Evolutionary conservation across 192 early-diverging fungal species (phyloP), one percentile per base, ranked within the genome.

Genomic region (Backusella sp.): DNA sequence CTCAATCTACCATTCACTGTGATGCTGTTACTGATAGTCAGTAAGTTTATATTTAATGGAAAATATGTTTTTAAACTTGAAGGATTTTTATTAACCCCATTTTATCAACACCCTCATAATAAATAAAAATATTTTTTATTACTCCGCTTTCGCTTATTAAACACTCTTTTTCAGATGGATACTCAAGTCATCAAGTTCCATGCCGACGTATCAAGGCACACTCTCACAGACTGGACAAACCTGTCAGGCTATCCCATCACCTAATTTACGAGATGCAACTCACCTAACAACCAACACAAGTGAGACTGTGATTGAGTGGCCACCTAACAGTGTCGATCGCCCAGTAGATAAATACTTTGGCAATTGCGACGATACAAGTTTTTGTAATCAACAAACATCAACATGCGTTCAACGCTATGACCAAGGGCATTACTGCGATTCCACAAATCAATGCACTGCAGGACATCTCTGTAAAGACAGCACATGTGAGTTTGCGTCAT

Each of bases 391-490:
- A 12, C 56, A 62, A 62, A 62, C 56, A 62, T 62, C 23, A 28
- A 28, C 11, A 28, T 62, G 56, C 3, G 56, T 14, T 14, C 23
- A 26, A 28, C 21, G 56, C 21, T 62, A 62, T 28, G 56, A 26
- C 4, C 56, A 62, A 62, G 56, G 56, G 8, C 56, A 62, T 62
- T 62, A 62, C 56, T 62, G 56, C 23, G 56, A 62, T 62, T 62
- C 56, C 11, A 62, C 56, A 62, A 62, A 62, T 28, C 56, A 62
- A 62, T 62, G 56, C 23, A 62, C 23, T 62, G 21, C 56, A 62
- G 56, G 56, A 28, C 56, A 62, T 26, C 56, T 28, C 56, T 62
- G 56, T 62, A 28, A 28, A 62, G 56, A 62, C 26, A 62, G 56
- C 56, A 62, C 56, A 62, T 62, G 56, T 11, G 56, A 62, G 23